Evolutionary conservation across 2,329 filamentous ascomycete species (phyloP).

Genomic region (Diaporthe australafricana): DNA sequence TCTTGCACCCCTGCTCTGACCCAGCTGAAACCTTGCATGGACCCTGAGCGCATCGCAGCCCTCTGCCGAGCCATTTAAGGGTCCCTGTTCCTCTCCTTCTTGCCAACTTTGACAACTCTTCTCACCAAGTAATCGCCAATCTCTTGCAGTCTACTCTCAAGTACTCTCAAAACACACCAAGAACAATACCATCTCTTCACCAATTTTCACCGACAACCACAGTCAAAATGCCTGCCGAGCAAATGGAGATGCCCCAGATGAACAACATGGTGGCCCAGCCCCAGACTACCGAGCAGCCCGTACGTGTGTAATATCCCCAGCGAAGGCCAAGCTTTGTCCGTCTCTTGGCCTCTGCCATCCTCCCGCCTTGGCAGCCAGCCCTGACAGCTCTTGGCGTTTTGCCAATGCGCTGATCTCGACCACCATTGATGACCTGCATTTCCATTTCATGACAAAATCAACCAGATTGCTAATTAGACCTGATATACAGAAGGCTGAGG

Average conservation of each 20-base stretch:
- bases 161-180: neutral
- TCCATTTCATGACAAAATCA: neutral
- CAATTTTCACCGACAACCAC: neutral
- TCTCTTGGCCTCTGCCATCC: conserved; percentile 32
- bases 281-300: conserved; percentile 42
- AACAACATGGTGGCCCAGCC: conserved; percentile 39
- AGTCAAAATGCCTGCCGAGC: conserved; percentile 35
- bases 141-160: neutral
- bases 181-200: neutral
- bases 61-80: conserved; percentile 21
- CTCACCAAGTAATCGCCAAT: neutral
- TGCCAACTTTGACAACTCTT: neutral
- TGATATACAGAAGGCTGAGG: conserved; percentile 34
- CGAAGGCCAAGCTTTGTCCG: conserved; percentile 20
- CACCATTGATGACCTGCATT: neutral
- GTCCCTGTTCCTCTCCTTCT: neutral
- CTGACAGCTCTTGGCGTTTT: conserved; percentile 6
- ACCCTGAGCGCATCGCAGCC: conserved; percentile 21
- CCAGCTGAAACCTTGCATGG: conserved; percentile 31
- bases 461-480: neutral
- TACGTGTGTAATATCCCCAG: conserved; percentile 39
- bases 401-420: conserved; percentile 1
- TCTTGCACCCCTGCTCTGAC: conserved; percentile 7
- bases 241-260: conserved; percentile 37
- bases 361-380: conserved; percentile 23